Evolutionary conservation across 805 yeast species (phyloP).

Genomic region (Saturnispora zaruensis): DNA sequence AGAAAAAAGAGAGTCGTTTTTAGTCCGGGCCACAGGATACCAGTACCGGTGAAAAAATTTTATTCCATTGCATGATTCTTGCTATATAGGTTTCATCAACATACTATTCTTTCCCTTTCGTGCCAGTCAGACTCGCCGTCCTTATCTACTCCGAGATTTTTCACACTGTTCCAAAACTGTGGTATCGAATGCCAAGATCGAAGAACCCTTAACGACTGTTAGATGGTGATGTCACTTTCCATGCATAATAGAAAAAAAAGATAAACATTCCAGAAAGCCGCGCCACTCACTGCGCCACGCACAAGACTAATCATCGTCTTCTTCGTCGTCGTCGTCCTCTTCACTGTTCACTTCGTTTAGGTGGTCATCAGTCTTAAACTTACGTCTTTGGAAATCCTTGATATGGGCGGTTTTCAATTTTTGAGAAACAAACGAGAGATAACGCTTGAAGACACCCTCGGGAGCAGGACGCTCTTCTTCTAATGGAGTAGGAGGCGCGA

Average conservation of each 20-base stretch:
- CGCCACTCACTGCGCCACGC: not conserved
- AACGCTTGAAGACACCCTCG: slow-evolving; percentile 9
- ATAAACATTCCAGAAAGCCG: not conserved
- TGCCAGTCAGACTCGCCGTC: not conserved
- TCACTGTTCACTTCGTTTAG: slow-evolving; percentile 10
- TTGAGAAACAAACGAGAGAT: slow-evolving; percentile 39
- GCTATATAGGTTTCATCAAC: not conserved
- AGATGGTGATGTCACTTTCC: slow-evolving; percentile 2
- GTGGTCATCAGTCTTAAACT: slow-evolving; percentile 17
- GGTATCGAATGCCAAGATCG: not conserved
- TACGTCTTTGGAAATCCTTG: slow-evolving; percentile 73
- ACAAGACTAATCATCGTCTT: not conserved
- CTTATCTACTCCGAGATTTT: not conserved
- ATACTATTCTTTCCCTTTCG: not conserved
- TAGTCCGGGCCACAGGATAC: not conserved
- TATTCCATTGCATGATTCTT: not conserved
- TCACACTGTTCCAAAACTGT: not conserved
- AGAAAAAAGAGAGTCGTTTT: not conserved
- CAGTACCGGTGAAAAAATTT: not conserved
- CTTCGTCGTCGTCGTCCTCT: slow-evolving; percentile 7
- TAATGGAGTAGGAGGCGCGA: not conserved
- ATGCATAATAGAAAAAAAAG: not conserved
- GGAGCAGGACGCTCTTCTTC: not conserved
- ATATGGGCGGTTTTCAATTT: slow-evolving; percentile 70
- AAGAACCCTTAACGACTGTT: not conserved